These are phyloP conservation scores for Vigna nakashimae DNA, from an alignment of 306 rosid genomes.

Conservation along the genomic window DNA sequence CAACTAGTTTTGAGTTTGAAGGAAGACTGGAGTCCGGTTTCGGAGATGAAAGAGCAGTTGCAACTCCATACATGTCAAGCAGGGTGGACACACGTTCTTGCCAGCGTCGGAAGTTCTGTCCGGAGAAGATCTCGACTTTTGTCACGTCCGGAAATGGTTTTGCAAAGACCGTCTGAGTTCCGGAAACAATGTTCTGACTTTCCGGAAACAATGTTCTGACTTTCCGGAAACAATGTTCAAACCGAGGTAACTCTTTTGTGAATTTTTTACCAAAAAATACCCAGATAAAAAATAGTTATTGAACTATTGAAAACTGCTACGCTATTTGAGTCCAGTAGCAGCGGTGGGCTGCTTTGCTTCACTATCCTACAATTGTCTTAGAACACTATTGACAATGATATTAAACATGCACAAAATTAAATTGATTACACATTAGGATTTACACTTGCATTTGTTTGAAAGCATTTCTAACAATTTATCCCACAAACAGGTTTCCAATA, in stretches of 20 bases:
- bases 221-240: too few relatives aligned
- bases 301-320: background rate
- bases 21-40: too few relatives aligned
- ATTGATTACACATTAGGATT: constrained; percentile 8
- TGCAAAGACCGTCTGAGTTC: too few relatives aligned
- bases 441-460: constrained; percentile 13
- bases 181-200: too few relatives aligned
- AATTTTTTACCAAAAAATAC: background rate
- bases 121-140: too few relatives aligned
- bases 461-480: background rate
- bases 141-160: too few relatives aligned
- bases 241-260: background rate
- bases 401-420: constrained; percentile 7
- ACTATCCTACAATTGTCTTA: background rate
- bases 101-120: too few relatives aligned
- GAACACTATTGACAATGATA: background rate
- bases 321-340: background rate
- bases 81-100: too few relatives aligned
- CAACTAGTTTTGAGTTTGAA: too few relatives aligned
- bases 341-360: background rate
- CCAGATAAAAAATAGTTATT: background rate
- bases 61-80: too few relatives aligned
- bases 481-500: constrained; percentile 9
- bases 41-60: too few relatives aligned
- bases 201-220: too few relatives aligned